Conservation (phyloP, 2,329 filamentous ascomycete genomes). For the Trichoderma polysporum region DNA sequence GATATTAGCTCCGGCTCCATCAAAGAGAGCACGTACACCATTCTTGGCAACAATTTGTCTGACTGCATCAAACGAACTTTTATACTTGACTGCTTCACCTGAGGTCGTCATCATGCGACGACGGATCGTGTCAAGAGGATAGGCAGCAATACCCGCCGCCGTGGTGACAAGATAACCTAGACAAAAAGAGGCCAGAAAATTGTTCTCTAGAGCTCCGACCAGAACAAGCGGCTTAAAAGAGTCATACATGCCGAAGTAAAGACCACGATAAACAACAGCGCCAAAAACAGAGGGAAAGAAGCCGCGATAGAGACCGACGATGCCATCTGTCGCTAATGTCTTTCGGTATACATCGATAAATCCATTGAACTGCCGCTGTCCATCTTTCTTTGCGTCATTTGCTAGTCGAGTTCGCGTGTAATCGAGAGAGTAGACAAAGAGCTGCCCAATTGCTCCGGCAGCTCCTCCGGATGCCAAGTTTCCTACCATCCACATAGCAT, state of each 20-base stretch:
- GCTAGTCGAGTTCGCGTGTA: not conserved
- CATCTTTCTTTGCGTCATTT: not conserved
- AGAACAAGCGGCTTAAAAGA: conserved; percentile 5
- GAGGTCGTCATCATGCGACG: conserved; percentile 8
- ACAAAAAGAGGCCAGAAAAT: conserved; percentile 4
- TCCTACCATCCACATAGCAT: not conserved
- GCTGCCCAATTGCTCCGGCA: not conserved
- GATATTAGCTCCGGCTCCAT: not conserved
- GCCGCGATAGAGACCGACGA: conserved; percentile 11
- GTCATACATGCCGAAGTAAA: conserved; percentile 15
- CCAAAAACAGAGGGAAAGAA: not conserved
- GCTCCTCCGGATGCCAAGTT: not conserved
- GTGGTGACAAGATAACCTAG: not conserved
- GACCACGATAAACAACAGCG: not conserved
- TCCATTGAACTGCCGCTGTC: not conserved
- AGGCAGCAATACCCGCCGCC: not conserved
- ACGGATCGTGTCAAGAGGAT: conserved; percentile 3
- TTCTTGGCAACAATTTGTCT: not conserved
- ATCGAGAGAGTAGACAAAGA: conserved; percentile 13
- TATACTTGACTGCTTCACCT: conserved; percentile 4
- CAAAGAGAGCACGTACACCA: not conserved
- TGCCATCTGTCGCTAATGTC: not conserved
- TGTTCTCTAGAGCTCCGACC: not conserved
- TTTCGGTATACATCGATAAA: conserved; percentile 7
- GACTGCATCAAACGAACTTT: not conserved